Evolutionary conservation across 169 alveolate genomes (phyloP).

Genomic region (Theileria luwenshuni): DNA sequence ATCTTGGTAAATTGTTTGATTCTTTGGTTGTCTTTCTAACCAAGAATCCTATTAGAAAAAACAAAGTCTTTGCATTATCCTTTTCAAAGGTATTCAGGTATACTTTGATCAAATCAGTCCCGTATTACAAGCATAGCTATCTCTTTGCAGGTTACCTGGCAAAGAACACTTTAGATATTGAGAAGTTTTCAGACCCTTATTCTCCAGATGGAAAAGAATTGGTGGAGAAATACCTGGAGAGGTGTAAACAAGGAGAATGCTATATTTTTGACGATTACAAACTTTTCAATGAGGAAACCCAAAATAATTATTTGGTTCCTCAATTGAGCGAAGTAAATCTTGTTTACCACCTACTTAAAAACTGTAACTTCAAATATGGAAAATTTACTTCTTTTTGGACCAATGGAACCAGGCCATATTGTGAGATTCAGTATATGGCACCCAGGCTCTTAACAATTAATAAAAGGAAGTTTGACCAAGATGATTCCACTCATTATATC

Average conservation of each 20-base stretch:
- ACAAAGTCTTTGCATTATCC: not conserved
- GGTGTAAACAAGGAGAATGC: slow-evolving; percentile 31
- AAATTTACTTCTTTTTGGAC: slow-evolving; percentile 5
- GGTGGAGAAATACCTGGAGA: slow-evolving; percentile 4
- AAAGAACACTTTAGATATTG: not conserved
- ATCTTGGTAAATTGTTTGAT: slow-evolving; percentile 4
- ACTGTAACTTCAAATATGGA: not conserved
- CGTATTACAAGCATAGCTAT: slow-evolving; percentile 11
- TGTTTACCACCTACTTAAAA: not conserved
- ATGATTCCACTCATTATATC: not conserved
- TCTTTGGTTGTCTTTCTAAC: not conserved
- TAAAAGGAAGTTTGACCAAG: not conserved
- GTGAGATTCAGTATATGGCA: slow-evolving; percentile 14
- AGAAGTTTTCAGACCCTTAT: not conserved
- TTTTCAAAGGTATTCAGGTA: not conserved
- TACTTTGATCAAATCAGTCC: slow-evolving; percentile 3
- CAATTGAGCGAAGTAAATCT: slow-evolving; percentile 15
- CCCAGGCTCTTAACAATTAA: slow-evolving; percentile 3
- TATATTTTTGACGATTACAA: slow-evolving; percentile 19
- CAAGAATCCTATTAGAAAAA: slow-evolving; percentile 1
- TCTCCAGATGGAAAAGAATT: slow-evolving; percentile 5
- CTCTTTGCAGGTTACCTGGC: slow-evolving; percentile 5
- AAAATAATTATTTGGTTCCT: slow-evolving; percentile 7
- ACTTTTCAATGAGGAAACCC: not conserved
- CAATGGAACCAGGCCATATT: slow-evolving; percentile 1